Conservation (phyloP, 371 early-diverging fungal species). For the Phascolomyces articulosus region DNA sequence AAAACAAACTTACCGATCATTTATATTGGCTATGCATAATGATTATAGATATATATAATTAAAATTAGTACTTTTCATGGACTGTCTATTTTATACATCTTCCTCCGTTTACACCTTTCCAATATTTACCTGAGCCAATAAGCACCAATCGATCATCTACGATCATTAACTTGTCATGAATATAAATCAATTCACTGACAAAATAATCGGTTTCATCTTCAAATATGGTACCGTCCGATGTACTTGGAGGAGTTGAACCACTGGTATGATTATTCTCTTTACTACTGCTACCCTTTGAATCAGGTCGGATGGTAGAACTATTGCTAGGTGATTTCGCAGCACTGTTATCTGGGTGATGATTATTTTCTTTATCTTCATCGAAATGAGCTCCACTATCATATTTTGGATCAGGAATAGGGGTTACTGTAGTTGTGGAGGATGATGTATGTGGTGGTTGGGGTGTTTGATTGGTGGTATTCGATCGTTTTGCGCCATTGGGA, state of each 20-base stretch:
- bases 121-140: slow-evolving; percentile 76
- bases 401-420: too few species aligned
- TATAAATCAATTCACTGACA: slow-evolving; percentile 87
- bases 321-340: neutral
- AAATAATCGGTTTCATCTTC: slow-evolving; percentile 33
- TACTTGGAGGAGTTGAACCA: slow-evolving; percentile 2
- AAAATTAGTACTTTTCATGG: neutral
- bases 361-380: neutral
- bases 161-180: slow-evolving; percentile 93
- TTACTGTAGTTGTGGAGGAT: too few species aligned
- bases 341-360: too few species aligned
- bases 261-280: neutral
- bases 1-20: slow-evolving; percentile 27
- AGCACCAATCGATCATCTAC: slow-evolving; percentile 85
- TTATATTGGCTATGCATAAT: slow-evolving; percentile 41
- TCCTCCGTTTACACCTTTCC: too few species aligned
- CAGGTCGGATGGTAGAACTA: neutral
- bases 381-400: slow-evolving; percentile 15
- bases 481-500: slow-evolving; percentile 12
- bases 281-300: slow-evolving; percentile 2
- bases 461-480: neutral
- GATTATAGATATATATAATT: neutral
- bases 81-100: too few species aligned
- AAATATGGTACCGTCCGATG: neutral
- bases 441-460: too few species aligned